These are phyloP conservation scores for Fusarium duplospermum DNA, from an alignment of 2,329 filamentous ascomycete genomes.

Conservation along the genomic window DNA sequence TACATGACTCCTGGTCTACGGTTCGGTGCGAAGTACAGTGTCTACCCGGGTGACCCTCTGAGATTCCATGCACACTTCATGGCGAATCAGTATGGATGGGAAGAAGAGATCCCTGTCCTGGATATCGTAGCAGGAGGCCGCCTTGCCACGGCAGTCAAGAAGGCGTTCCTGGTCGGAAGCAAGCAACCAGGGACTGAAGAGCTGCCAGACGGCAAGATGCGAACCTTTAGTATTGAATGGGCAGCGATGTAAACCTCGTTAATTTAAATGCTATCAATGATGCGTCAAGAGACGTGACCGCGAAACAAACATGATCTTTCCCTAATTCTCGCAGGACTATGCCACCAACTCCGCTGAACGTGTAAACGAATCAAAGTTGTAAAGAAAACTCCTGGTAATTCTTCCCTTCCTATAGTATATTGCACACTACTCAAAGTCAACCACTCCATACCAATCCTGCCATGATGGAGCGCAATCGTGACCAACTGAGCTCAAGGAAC, in stretches of 20 bases:
- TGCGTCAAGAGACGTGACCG: constrained; percentile 12
- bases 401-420: constrained; percentile 1
- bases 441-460: not conserved
- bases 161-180: constrained; percentile 89
- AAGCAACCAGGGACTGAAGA: constrained; percentile 55
- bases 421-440: not conserved
- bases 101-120: constrained; percentile 85
- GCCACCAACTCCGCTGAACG: constrained; percentile 28
- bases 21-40: constrained; percentile 93
- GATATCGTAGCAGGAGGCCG: constrained; percentile 88
- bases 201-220: constrained; percentile 58
- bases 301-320: constrained; percentile 6
- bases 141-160: constrained; percentile 94
- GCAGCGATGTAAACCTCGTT: constrained; percentile 78
- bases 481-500: constrained; percentile 67
- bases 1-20: constrained; percentile 92
- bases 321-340: constrained; percentile 5
- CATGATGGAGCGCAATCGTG: not conserved
- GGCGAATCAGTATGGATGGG: constrained; percentile 85
- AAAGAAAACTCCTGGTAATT: constrained; percentile 44
- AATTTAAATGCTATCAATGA: constrained; percentile 22
- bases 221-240: constrained; percentile 92
- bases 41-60: constrained; percentile 94
- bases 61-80: constrained; percentile 97
- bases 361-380: not conserved